phyloP scores from a whole-genome alignment of 1,284 basidiomycete species.

The Rhodotorula sp. region DNA sequence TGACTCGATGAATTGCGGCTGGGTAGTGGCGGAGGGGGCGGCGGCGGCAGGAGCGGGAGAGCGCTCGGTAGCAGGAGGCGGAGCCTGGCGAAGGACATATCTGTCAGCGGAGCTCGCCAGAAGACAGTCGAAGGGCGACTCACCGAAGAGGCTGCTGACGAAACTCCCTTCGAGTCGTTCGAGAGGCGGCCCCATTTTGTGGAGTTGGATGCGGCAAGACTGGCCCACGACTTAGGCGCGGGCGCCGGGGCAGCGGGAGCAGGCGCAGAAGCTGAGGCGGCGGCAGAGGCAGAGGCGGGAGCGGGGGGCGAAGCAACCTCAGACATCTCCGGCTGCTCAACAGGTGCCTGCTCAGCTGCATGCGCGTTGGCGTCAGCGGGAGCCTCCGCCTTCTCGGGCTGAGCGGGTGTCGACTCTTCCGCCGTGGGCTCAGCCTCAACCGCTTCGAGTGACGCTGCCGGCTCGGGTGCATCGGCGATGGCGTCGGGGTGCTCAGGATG shows the following conservation, averaged over 20 bases:
- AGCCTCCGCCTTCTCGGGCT: neutral
- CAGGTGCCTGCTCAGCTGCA: neutral
- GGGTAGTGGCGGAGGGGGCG: neutral
- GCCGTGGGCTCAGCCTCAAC: no score
- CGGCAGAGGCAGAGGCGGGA: slow-evolving; percentile 45
- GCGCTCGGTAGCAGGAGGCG: neutral
- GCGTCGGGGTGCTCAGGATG: neutral
- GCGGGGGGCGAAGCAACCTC: slow-evolving; percentile 39
- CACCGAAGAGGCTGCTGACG: slow-evolving; percentile 19
- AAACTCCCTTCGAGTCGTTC: slow-evolving; percentile 24
- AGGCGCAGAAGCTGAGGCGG: slow-evolving; percentile 49
- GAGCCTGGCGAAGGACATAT: neutral
- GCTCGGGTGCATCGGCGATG: no score
- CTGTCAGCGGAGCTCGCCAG: no score
- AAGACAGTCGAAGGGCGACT: neutral
- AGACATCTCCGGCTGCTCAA: neutral
- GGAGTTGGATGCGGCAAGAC: slow-evolving; percentile 74
- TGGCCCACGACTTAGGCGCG: slow-evolving; percentile 81
- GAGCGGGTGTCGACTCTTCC: neutral
- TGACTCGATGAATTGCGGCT: slow-evolving; percentile 11
- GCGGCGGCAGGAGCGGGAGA: neutral
- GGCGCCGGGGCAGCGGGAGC: slow-evolving; percentile 55
- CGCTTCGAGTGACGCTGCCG: no score
- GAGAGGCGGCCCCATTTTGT: slow-evolving; percentile 66
- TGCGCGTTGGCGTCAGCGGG: neutral